Base-by-base conservation (phyloP, 768 basidiomycete genomes). In the Guyanaporus albipodus region DNA sequence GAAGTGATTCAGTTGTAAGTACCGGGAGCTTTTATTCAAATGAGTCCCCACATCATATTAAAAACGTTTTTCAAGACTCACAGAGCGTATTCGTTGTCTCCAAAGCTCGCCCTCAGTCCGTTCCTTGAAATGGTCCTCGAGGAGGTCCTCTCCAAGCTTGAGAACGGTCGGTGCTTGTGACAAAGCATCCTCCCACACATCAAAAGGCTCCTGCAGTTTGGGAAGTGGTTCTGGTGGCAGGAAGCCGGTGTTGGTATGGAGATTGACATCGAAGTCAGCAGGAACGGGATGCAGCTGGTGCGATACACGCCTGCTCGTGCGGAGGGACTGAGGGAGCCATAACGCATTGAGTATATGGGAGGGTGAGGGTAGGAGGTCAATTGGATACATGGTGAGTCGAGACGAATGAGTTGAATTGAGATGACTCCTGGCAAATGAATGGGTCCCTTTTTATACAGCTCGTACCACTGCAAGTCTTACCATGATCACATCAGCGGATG, bases 141-240 rank as follows among this genome's bases (percentile, higher is more conserved):
- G 67, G 7, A 71, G 62, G 56, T 84, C 80, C 33, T 78, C 79
- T 27, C 81, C 84, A 26, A 85, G 67, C 48, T 73, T 73, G 24
- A 91, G 66, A 15, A 73, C 64, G 5, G 66, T 71, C 56, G 67
- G 73, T 21, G 85, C 87, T 18, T 72, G 73, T 12, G 59, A 67
- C 23, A 85, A 74, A 24, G 79, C 83, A 27, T 68, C 53, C 67
- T 94, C 91, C 92, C 91, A 98, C 5, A 78, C 61, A 11, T 63
- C 65, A 58, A 76, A 94, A 24, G 67, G 63, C 8, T 59, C 61
- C 5, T 74, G 71, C 21, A 95, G 71, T 22, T 67, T 74, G 2
- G 78, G 74, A 7, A 88, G 74, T 1, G 82, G 82, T 29, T 70
- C 65, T 3, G 76, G 66, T 1, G 94, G 95, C 55, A 97, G 79